phyloP scores from a whole-genome alignment of 2,329 filamentous ascomycete species.

The Seiridium cupressi region DNA sequence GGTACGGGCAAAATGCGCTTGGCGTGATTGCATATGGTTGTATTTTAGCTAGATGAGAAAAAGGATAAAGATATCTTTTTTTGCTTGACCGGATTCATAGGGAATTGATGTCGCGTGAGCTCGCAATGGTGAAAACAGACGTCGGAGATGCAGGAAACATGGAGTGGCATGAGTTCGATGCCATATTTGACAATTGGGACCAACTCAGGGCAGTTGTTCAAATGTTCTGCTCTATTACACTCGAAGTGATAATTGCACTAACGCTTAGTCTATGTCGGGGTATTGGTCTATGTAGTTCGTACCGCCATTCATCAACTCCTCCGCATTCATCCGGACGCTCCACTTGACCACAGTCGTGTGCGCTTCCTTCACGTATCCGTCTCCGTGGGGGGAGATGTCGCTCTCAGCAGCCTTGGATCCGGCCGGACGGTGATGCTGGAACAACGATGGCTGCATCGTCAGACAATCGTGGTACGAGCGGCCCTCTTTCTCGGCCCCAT shows the following conservation, averaged over 20 bases:
- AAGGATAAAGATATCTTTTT: neutral
- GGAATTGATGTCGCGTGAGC: too few species aligned
- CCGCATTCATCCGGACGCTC: conserved; percentile 32
- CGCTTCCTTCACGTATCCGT: conserved; percentile 24
- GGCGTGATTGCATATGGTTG: neutral
- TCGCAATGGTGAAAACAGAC: neutral
- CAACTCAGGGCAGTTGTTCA: too few species aligned
- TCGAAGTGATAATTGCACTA: neutral
- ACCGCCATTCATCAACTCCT: neutral
- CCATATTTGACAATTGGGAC: too few species aligned
- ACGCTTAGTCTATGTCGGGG: neutral
- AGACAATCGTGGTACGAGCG: conserved; percentile 36
- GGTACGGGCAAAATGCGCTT: neutral
- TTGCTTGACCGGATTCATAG: neutral
- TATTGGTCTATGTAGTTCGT: neutral
- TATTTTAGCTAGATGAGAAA: neutral
- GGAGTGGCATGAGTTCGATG: too few species aligned
- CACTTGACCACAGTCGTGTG: conserved; percentile 34
- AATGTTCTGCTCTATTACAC: neutral
- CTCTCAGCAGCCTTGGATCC: conserved; percentile 33
- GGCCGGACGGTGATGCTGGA: conserved; percentile 42
- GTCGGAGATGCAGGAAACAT: neutral
- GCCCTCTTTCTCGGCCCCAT: conserved; percentile 30
- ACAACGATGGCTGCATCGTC: conserved; percentile 39
- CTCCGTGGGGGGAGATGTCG: conserved; percentile 34